Evolutionary conservation across 768 basidiomycete species (phyloP), one percentile per base, ranked within the genome.

Genomic region (Fomitopsis serialis): DNA sequence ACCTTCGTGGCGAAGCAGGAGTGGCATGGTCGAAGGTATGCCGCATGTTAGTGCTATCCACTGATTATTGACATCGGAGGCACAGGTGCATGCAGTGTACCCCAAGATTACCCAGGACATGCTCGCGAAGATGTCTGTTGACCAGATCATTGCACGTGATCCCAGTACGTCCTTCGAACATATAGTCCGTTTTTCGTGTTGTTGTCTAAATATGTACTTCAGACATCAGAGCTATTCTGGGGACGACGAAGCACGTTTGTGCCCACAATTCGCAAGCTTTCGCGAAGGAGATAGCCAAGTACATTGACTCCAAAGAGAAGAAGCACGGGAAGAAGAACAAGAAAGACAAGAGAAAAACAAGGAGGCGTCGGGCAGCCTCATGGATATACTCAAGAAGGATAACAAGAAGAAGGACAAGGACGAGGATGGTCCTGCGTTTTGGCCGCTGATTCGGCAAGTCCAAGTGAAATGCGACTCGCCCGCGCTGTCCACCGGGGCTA

Each of bases 361-460:
- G 50, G 67, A 62, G 17, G 60, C 63, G 48, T 55, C 52, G 22
- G 50, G 50, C 42, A 55, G 56, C 25, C 45, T 61, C 11, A 54
- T 59, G 19, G 53, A 52, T 17, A 57, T 48, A 32, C 48, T 60
- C 19, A 50, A 52, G 19, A 50, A 54, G 8, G 51, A 54, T 11
- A 40, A 63, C 66, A 35, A 67, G 68, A 58, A 75, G 55, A 52
- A 68, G 7, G 69, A 71, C 47, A 67, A 62, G 65, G 51, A 63
- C 40, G 32, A 50, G 15, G 61, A 67, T 11, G 66, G 54, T 1
- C 72, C 79, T 10, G 80, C 81, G 9, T 68, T 79, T 7, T 84
- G 83, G 84, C 82, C 82, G 3, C 72, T 85, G 45, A 82, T 85
- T 56, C 75, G 78, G 17, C 78, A 80, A 65, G 82, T 84, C 44